Conservation (phyloP, 306 rosid species). For the Canavalia gladiata region DNA sequence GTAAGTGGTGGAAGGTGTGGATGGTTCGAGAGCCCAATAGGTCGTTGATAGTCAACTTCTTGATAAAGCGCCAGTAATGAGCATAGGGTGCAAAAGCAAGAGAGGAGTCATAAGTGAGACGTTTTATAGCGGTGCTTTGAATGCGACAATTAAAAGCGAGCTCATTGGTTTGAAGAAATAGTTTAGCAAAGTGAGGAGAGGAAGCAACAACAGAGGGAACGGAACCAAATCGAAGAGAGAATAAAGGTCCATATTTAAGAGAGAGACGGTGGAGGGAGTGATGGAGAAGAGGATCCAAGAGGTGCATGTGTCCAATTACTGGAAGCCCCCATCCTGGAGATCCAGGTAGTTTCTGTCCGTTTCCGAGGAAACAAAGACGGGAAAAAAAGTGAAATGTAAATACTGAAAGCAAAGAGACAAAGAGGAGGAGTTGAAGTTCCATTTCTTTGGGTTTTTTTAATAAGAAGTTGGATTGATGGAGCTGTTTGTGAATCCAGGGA, state of each 20-base stretch:
- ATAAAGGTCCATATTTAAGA: slow-evolving; percentile 43
- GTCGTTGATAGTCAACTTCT: slow-evolving; percentile 45
- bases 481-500: too few species aligned
- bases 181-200: slow-evolving; percentile 43
- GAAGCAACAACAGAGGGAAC: slow-evolving; percentile 43
- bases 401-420: neutral
- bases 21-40: slow-evolving; percentile 40
- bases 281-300: slow-evolving; percentile 49
- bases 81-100: slow-evolving; percentile 55
- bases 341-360: slow-evolving; percentile 41
- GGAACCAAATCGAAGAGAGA: slow-evolving; percentile 54
- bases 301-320: slow-evolving; percentile 48
- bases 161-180: slow-evolving; percentile 48
- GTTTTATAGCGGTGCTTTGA: slow-evolving; percentile 19
- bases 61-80: slow-evolving; percentile 50
- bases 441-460: too few species aligned
- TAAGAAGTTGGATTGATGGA: too few species aligned
- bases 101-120: slow-evolving; percentile 46
- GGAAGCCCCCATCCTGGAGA: slow-evolving; percentile 41
- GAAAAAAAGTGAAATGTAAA: neutral
- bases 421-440: too few species aligned
- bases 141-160: slow-evolving; percentile 35
- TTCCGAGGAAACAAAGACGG: neutral
- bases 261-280: slow-evolving; percentile 52
- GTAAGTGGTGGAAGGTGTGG: neutral